These are phyloP conservation scores for Amanita pallidorosea DNA, from an alignment of 768 basidiomycete species.

Conservation along the genomic window DNA sequence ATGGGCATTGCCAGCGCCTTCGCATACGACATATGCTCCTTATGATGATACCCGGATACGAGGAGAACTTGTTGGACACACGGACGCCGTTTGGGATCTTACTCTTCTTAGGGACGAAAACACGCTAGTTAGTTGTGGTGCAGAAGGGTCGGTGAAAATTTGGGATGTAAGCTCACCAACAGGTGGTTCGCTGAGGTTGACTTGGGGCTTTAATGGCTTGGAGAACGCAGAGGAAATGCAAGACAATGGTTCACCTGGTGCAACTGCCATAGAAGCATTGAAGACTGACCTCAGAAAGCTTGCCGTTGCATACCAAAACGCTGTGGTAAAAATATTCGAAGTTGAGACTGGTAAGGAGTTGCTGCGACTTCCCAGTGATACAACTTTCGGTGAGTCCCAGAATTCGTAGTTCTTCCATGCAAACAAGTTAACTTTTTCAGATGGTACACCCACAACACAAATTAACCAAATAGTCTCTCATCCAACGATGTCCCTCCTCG, in stretches of 20 bases:
- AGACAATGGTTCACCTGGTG: slow-evolving; percentile 47
- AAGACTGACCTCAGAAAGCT: slow-evolving; percentile 78
- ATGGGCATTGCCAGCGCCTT: slow-evolving; percentile 70
- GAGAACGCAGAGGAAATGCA: slow-evolving; percentile 43
- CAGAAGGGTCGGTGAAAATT: slow-evolving; percentile 87
- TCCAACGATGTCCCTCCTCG: slow-evolving; percentile 79
- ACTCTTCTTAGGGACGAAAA: slow-evolving; percentile 76
- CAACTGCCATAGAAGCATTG: slow-evolving; percentile 77
- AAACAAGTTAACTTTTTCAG: slow-evolving; percentile 23
- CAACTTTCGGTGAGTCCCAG: slow-evolving; percentile 39
- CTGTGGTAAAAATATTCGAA: slow-evolving; percentile 84
- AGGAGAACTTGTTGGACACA: slow-evolving; percentile 82
- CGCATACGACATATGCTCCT: slow-evolving; percentile 85
- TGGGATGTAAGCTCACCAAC: slow-evolving; percentile 78
- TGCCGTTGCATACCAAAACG: slow-evolving; percentile 84
- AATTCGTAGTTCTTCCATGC: background rate
- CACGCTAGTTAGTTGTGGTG: slow-evolving; percentile 80
- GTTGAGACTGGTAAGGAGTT: slow-evolving; percentile 81
- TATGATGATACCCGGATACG: slow-evolving; percentile 74
- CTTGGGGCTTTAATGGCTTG: slow-evolving; percentile 73
- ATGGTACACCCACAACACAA: slow-evolving; percentile 67
- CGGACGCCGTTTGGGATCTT: slow-evolving; percentile 95
- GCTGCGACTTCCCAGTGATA: slow-evolving; percentile 47
- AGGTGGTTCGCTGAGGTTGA: slow-evolving; percentile 55
- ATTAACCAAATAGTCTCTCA: slow-evolving; percentile 84